Conservation (phyloP, 495 filamentous ascomycete genomes). For the Endocarpon pusillum region DNA sequence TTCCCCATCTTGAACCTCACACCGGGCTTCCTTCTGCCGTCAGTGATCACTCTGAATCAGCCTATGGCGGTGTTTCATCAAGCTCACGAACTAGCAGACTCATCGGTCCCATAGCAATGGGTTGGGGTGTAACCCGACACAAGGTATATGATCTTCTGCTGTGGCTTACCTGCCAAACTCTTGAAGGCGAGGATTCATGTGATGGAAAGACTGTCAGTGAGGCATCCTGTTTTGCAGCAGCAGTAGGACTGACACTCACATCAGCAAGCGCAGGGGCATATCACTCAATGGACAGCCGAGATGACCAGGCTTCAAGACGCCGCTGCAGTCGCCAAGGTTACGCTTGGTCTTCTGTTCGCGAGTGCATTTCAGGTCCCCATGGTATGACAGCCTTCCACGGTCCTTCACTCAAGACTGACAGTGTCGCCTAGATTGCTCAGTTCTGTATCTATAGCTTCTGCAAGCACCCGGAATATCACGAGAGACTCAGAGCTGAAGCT, state of each 20-base stretch:
- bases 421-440: slow-evolving; percentile 4
- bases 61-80: not conserved
- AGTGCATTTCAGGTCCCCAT: slow-evolving; percentile 11
- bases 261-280: not conserved
- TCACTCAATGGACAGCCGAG: slow-evolving; percentile 8
- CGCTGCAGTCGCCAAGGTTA: slow-evolving; percentile 6
- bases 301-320: slow-evolving; percentile 5
- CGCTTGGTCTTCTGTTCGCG: slow-evolving; percentile 7
- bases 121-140: slow-evolving; percentile 1
- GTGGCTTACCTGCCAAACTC: not conserved
- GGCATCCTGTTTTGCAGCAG: not conserved
- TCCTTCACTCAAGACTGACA: not conserved
- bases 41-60: slow-evolving; percentile 1
- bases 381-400: not conserved
- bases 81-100: not conserved
- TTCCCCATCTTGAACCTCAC: slow-evolving; percentile 6
- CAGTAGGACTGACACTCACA: not conserved
- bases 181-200: not conserved
- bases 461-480: slow-evolving; percentile 7
- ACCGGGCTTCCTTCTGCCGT: slow-evolving; percentile 7
- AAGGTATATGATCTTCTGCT: not conserved
- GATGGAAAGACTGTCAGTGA: not conserved
- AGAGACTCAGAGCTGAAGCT: slow-evolving; percentile 5
- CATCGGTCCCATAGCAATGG: slow-evolving; percentile 4
- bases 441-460: slow-evolving; percentile 8